Conservation (phyloP, 148 eudicot species). For the Bassia scoparia region DNA sequence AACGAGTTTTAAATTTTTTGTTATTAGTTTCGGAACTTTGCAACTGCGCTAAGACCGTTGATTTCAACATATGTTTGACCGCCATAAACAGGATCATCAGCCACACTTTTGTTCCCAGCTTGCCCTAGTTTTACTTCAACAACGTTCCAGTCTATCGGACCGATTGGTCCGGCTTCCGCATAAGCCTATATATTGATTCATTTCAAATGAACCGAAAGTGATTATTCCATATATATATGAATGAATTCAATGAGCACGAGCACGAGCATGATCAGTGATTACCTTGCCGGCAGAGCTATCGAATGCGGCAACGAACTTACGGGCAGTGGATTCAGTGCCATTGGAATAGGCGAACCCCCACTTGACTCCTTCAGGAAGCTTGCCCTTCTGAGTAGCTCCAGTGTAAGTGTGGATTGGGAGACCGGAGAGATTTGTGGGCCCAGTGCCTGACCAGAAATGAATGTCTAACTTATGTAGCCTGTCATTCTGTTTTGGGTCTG, state of each 20-base stretch:
- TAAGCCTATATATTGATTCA: not conserved
- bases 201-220: no score
- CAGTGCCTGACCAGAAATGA: not conserved
- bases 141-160: slow-evolving; percentile 22
- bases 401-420: not conserved
- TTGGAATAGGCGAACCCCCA: not conserved
- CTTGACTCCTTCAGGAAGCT: not conserved
- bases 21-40: no score
- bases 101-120: not conserved
- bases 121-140: slow-evolving; percentile 15
- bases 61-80: not conserved
- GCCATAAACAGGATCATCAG: slow-evolving; percentile 7
- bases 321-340: no score
- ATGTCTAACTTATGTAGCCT: not conserved
- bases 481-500: not conserved
- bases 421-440: not conserved
- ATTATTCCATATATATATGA: no score
- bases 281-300: no score
- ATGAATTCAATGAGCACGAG: no score
- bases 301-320: no score
- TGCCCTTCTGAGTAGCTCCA: not conserved
- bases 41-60: no score
- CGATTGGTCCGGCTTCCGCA: slow-evolving; percentile 1
- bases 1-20: no score
- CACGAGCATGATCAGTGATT: no score